Conservation (phyloP, 139 green algal species). For the Closterium sp. region DNA sequence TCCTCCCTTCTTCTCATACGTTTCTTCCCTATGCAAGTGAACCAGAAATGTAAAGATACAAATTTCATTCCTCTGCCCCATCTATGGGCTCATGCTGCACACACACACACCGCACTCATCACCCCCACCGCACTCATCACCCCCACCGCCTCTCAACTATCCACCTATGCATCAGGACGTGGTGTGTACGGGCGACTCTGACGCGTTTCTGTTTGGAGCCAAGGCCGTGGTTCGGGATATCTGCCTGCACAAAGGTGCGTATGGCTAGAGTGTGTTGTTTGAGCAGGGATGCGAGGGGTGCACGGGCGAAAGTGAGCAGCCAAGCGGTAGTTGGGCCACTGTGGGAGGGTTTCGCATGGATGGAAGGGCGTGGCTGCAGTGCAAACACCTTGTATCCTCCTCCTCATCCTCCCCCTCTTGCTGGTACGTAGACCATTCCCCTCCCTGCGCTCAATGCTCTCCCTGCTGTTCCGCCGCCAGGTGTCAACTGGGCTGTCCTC, state of each 20-base stretch:
- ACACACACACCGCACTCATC: background rate
- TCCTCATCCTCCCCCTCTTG: too few relatives aligned
- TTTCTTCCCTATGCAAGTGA: background rate
- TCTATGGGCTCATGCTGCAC: background rate
- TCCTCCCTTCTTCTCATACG: background rate
- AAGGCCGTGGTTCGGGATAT: slow-evolving; percentile 24
- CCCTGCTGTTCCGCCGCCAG: background rate
- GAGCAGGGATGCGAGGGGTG: too few relatives aligned
- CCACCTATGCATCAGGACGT: background rate
- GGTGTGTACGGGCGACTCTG: slow-evolving; percentile 26
- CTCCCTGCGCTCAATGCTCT: background rate
- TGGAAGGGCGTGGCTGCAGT: background rate
- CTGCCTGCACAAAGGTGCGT: slow-evolving; percentile 2
- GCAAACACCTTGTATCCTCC: background rate
- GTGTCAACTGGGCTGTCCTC: background rate
- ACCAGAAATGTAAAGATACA: background rate
- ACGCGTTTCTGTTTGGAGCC: slow-evolving; percentile 41
- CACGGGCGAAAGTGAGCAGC: too few relatives aligned
- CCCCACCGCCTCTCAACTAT: background rate
- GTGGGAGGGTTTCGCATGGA: background rate
- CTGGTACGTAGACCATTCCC: too few relatives aligned
- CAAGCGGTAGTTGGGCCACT: too few relatives aligned
- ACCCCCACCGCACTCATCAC: background rate
- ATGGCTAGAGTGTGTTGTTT: background rate
- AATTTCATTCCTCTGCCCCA: background rate